Conservation (phyloP, 306 rosid genomes). For the Cucumis cinereus region DNA sequence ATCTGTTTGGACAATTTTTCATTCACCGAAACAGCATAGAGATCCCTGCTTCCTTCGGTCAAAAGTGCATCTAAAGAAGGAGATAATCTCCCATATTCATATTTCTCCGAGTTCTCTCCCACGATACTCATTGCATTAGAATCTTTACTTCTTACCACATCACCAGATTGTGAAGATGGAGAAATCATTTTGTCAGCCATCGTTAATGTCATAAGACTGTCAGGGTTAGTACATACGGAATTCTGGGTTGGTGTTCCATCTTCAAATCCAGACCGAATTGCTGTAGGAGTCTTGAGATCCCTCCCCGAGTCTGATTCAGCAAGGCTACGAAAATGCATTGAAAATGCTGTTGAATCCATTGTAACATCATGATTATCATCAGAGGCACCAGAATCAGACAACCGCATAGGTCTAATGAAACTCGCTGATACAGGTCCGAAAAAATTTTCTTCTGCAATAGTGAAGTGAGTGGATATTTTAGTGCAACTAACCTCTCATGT, state of each 20-base stretch:
- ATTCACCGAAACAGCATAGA: slow-evolving; percentile 17
- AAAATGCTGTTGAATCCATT: slow-evolving; percentile 83
- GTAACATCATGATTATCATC: slow-evolving; percentile 58
- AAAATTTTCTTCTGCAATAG: slow-evolving; percentile 50
- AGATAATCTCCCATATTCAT: slow-evolving; percentile 41
- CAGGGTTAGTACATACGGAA: slow-evolving; percentile 24
- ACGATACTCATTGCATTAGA: slow-evolving; percentile 72
- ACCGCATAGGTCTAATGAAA: slow-evolving; percentile 61
- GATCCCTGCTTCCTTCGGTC: slow-evolving; percentile 39
- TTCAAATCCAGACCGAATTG: slow-evolving; percentile 27
- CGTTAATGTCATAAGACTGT: slow-evolving; percentile 57
- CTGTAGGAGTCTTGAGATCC: slow-evolving; percentile 64
- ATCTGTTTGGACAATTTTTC: slow-evolving; percentile 4
- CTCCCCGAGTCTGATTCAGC: slow-evolving; percentile 61
- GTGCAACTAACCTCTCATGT: background rate
- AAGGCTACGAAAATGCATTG: slow-evolving; percentile 83
- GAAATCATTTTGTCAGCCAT: slow-evolving; percentile 25
- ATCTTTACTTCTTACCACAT: slow-evolving; percentile 31
- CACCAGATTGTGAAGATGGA: slow-evolving; percentile 18
- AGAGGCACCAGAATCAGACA: slow-evolving; percentile 57
- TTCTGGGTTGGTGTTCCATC: slow-evolving; percentile 32
- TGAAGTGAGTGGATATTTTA: background rate
- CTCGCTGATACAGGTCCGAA: slow-evolving; percentile 69
- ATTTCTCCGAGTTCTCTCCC: slow-evolving; percentile 32
- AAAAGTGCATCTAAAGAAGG: slow-evolving; percentile 52